These are phyloP conservation scores for Phoenix dactylifera DNA, from an alignment of 176 grass and related monocot genomes.

Conservation along the genomic window DNA sequence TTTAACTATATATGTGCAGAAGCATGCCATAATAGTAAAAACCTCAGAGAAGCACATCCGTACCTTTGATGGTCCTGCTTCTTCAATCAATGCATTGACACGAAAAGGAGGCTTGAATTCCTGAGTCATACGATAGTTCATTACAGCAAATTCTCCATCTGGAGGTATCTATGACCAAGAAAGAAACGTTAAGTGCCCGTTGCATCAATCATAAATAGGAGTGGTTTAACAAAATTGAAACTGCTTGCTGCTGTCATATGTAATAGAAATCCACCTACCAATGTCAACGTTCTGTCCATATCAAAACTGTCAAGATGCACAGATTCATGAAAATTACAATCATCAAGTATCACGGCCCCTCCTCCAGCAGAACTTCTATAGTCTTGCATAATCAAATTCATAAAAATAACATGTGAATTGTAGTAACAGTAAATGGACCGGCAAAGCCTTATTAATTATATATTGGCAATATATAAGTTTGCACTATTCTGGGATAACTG, in stretches of 20 bases:
- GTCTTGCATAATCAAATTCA: constrained; percentile 31
- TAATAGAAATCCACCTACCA: constrained; percentile 42
- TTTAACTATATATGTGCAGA: too few relatives aligned
- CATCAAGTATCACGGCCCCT: constrained; percentile 81
- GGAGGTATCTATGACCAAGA: constrained; percentile 59
- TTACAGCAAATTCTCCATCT: constrained; percentile 96
- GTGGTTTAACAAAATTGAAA: too few relatives aligned
- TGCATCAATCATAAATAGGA: too few relatives aligned
- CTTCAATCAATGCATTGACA: constrained; percentile 86
- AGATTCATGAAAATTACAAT: constrained; percentile 98
- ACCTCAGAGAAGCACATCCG: constrained; percentile 6
- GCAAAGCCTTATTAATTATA: too few relatives aligned
- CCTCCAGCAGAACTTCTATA: constrained; percentile 88
- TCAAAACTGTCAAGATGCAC: constrained; percentile 98
- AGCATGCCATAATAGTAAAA: too few relatives aligned
- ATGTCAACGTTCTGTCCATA: constrained; percentile 73
- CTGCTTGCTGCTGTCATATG: too few relatives aligned
- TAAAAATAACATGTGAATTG: too few relatives aligned
- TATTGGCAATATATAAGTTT: too few relatives aligned
- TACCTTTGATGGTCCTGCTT: constrained; percentile 81
- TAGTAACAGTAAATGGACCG: too few relatives aligned
- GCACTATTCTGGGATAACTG: too few relatives aligned
- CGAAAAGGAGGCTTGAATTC: constrained; percentile 93
- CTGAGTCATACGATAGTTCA: constrained; percentile 98
- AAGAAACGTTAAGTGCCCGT: constrained; percentile 5